Percentiles rank a stretch among this genome's conserved stretches.
Conservation (phyloP, 805 yeast species). For the Wickerhamomyces silvicola region DNA sequence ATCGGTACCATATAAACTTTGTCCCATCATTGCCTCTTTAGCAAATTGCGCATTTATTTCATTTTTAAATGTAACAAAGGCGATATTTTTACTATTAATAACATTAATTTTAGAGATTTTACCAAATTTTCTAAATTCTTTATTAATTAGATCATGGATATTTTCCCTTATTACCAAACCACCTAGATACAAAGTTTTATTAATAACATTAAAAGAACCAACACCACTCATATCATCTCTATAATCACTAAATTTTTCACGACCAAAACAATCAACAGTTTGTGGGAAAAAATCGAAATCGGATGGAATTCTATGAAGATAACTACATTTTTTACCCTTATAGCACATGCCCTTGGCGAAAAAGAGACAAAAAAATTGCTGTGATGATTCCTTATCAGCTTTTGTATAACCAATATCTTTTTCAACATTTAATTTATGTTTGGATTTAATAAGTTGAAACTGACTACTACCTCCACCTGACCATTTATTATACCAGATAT, state of each 20-base stretch:
- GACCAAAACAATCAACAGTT: constrained; percentile 84
- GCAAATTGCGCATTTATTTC: constrained; percentile 89
- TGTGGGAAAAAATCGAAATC: constrained; percentile 51
- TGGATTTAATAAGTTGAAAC: constrained; percentile 40
- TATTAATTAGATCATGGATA: constrained; percentile 29
- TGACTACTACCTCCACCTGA: constrained; percentile 44
- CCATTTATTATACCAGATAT: constrained; percentile 89
- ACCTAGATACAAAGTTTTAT: constrained; percentile 77
- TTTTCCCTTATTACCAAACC: constrained; percentile 35
- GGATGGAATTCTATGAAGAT: constrained; percentile 69
- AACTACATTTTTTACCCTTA: constrained; percentile 69
- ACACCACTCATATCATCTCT: constrained; percentile 94
- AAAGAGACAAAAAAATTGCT: constrained; percentile 62
- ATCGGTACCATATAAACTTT: constrained; percentile 62
- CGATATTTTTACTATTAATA: constrained; percentile 57
- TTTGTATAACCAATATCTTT: constrained; percentile 71
- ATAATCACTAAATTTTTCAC: constrained; percentile 76
- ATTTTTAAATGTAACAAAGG: constrained; percentile 63
- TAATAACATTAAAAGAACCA: constrained; percentile 68
- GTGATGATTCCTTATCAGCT: constrained; percentile 42
- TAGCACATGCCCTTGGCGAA: constrained; percentile 88
- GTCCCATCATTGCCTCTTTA: constrained; percentile 89
- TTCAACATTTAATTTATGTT: constrained; percentile 50
- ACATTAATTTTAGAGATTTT: constrained; percentile 60
- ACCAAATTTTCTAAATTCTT: constrained; percentile 71